These are phyloP conservation scores for Parastagonospora nodorum DNA, from an alignment of 2,329 filamentous ascomycete genomes.

Conservation along the genomic window DNA sequence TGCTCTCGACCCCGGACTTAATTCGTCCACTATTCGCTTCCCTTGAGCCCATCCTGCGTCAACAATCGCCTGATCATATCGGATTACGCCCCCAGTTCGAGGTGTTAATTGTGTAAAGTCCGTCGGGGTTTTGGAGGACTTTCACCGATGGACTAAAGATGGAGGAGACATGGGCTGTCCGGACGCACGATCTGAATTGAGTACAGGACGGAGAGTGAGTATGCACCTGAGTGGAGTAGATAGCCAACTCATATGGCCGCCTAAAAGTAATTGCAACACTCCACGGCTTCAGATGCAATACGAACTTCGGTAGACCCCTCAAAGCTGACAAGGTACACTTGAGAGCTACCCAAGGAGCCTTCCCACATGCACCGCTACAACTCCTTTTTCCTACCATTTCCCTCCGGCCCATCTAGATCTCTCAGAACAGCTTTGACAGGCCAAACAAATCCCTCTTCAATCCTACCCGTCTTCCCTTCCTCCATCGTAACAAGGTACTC, in stretches of 20 bases:
- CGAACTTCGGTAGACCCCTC: too few species aligned
- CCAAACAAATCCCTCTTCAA: slow-evolving; percentile 45
- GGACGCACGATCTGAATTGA: not conserved
- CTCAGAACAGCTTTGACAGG: slow-evolving; percentile 38
- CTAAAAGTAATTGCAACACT: too few species aligned
- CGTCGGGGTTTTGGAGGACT: not conserved
- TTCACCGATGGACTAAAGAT: not conserved
- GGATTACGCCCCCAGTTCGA: not conserved
- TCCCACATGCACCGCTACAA: not conserved
- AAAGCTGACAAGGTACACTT: too few species aligned
- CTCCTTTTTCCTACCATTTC: slow-evolving; percentile 15
- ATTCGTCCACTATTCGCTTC: not conserved
- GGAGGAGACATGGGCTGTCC: not conserved
- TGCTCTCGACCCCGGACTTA: not conserved
- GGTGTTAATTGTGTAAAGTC: not conserved
- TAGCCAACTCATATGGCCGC: too few species aligned
- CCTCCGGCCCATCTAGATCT: slow-evolving; percentile 28
- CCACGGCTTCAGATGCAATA: too few species aligned
- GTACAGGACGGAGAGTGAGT: too few species aligned
- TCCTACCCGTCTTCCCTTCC: slow-evolving; percentile 27
- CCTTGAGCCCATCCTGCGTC: not conserved
- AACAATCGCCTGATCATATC: too few species aligned
- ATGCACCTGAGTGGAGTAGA: too few species aligned
- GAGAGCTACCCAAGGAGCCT: too few species aligned
- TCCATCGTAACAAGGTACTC: slow-evolving; percentile 44